These are phyloP conservation scores for Vitis vinifera DNA, from an alignment of 164 flowering plant genomes.

Conservation along the genomic window DNA sequence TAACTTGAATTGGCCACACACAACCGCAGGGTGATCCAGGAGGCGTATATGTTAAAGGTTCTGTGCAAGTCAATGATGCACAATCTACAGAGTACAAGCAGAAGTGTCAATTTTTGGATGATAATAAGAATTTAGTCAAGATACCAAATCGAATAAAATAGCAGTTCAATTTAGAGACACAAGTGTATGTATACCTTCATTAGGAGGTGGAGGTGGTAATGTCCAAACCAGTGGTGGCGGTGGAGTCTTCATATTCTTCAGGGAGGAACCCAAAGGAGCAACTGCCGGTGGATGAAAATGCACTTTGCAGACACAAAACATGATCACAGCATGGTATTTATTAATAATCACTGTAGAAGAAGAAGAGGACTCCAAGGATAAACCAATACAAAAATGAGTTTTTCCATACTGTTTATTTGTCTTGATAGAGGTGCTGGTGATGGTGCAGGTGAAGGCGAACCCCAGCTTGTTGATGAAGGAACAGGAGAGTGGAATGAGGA, in stretches of 20 bases:
- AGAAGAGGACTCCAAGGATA: not conserved
- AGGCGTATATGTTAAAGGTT: slow-evolving; percentile 53
- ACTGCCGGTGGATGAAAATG: slow-evolving; percentile 30
- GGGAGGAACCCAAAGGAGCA: slow-evolving; percentile 32
- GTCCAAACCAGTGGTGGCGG: slow-evolving; percentile 29
- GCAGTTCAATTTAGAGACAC: not conserved
- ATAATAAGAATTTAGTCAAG: not conserved
- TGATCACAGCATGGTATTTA: not conserved
- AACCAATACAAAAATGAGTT: not conserved
- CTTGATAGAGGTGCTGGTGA: slow-evolving; percentile 29
- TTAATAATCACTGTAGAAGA: slow-evolving; percentile 2
- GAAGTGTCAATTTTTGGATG: too few species aligned
- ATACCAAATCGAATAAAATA: not conserved
- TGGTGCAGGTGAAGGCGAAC: slow-evolving; percentile 39
- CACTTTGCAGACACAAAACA: slow-evolving; percentile 22
- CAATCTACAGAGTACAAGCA: slow-evolving; percentile 39
- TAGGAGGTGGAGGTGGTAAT: slow-evolving; percentile 60
- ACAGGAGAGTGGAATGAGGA: slow-evolving; percentile 36
- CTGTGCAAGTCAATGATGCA: slow-evolving; percentile 42
- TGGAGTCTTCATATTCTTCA: slow-evolving; percentile 22
- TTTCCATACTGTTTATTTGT: slow-evolving; percentile 33
- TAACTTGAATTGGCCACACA: slow-evolving; percentile 63
- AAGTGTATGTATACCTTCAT: slow-evolving; percentile 34
- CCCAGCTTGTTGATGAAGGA: slow-evolving; percentile 32
- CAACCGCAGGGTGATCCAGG: slow-evolving; percentile 60